These are phyloP conservation scores for Lactarius deliciosus DNA, from an alignment of 768 basidiomycete genomes.

Conservation along the genomic window DNA sequence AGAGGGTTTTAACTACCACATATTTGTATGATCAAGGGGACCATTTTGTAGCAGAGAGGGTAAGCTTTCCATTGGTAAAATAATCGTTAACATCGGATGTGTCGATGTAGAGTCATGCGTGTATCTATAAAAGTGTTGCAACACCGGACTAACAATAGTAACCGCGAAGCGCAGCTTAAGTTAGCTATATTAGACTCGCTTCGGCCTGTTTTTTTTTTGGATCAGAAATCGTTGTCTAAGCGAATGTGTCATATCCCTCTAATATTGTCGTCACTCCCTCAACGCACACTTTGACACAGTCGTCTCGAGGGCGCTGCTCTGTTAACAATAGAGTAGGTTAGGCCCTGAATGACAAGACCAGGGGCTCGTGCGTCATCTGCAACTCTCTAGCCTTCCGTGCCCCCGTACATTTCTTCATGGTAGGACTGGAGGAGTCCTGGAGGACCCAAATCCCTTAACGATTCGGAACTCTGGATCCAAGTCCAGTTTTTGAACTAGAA, in stretches of 20 bases:
- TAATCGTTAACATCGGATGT: too few species aligned
- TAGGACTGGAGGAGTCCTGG: too few species aligned
- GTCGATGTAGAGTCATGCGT: too few species aligned
- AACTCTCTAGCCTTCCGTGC: background rate
- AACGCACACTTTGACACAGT: background rate
- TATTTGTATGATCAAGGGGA: too few species aligned
- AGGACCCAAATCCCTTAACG: too few species aligned
- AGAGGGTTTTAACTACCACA: too few species aligned
- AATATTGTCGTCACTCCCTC: background rate
- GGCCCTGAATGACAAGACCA: background rate
- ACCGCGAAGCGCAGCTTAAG: background rate
- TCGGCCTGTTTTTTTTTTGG: too few species aligned
- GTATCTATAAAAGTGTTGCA: too few species aligned
- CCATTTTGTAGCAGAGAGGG: too few species aligned
- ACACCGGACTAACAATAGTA: background rate
- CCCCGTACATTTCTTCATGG: background rate
- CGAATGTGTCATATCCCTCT: background rate
- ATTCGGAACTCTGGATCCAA: background rate
- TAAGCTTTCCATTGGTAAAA: too few species aligned
- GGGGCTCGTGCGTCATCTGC: background rate
- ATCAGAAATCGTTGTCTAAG: background rate
- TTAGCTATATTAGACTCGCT: too few species aligned
- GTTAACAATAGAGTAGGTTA: background rate
- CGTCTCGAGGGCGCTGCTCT: constrained; percentile 2
- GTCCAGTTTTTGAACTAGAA: background rate